phyloP scores from a whole-genome alignment of 352 stramenopile species.

The Albugo laibachii region DNA sequence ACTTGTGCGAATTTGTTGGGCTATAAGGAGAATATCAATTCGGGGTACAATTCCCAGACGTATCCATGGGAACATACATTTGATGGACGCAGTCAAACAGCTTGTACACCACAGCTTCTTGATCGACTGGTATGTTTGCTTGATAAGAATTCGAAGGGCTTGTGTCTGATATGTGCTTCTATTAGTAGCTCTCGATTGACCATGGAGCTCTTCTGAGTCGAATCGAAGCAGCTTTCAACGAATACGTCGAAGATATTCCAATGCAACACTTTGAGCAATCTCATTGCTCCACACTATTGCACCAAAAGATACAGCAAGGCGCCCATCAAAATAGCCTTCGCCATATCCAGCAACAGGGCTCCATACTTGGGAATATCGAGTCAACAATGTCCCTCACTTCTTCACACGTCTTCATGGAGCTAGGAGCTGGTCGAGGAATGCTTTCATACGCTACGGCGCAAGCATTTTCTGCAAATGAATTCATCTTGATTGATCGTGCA shows the following conservation, averaged over 20 bases:
- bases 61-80: neutral
- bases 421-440: constrained; percentile 59
- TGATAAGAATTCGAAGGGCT: neutral
- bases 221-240: constrained; percentile 27
- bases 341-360: constrained; percentile 70
- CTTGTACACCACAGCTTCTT: constrained; percentile 20
- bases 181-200: constrained; percentile 18
- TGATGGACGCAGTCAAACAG: neutral
- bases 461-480: constrained; percentile 30
- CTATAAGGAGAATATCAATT: constrained; percentile 68
- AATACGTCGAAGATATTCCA: constrained; percentile 29
- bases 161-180: neutral
- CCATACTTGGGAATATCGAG: constrained; percentile 67
- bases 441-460: constrained; percentile 59
- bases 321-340: constrained; percentile 40
- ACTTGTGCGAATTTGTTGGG: constrained; percentile 37
- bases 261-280: constrained; percentile 47
- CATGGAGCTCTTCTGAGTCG: constrained; percentile 27
- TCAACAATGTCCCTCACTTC: constrained; percentile 23
- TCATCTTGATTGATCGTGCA: constrained; percentile 56
- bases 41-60: constrained; percentile 11
- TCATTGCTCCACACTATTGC: constrained; percentile 36
- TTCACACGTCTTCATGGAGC: constrained; percentile 28
- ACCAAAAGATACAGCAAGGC: constrained; percentile 31
- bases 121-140: constrained; percentile 24